Base-by-base conservation (phyloP, 768 basidiomycete species). In the Phanerochaete sordida region DNA sequence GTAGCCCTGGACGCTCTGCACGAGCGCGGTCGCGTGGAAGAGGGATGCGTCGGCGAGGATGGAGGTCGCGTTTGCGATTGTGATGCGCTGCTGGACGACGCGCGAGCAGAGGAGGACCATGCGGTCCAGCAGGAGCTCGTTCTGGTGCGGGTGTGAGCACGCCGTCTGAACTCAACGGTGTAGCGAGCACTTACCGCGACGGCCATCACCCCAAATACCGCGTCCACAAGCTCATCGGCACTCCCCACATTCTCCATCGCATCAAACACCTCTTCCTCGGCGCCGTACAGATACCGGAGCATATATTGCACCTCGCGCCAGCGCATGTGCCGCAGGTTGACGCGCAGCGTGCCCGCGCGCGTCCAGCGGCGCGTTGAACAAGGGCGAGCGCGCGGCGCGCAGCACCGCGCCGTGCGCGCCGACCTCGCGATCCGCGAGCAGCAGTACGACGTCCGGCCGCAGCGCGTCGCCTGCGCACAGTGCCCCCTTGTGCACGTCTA, bases 41-140 rank as follows among this genome's bases (percentile, higher is more conserved):
- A 90, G 83, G 0, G 86, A 82, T 0, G 95, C 95, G 45, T 96
- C 93, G 30, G 84, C 75, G 28, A 97, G 85, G 43, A 98, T 76
- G 62, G 87, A 85, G 61, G 86, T 88, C 0, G 86, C 90, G 60
- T 97, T 98, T 71, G 84, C 76, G 60, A 88, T 77, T 57, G 84
- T 88, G 53, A 88, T 77, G 68, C 84, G 80, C 39, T 78, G 76
- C 37, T 94, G 77, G 54, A 98, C 81, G 45, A 89, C 80, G 9
- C 77, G 75, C 1, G 95, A 95, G 74, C 95, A 97, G 26, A 96
- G 74, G 1, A 91, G 80, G 35, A 93, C 82, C 21, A 98, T 82
- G 21, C 87, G 85, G 67, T 92, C 91, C n/a, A 98, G 77, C 9
- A 97, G 81, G 2, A 98, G 75, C 73, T 98, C 94, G 63, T 90